Percentiles rank a stretch among this genome's conserved stretches.
Conservation (phyloP, 2,329 filamentous ascomycete genomes). For the Simplicillium sp. region DNA sequence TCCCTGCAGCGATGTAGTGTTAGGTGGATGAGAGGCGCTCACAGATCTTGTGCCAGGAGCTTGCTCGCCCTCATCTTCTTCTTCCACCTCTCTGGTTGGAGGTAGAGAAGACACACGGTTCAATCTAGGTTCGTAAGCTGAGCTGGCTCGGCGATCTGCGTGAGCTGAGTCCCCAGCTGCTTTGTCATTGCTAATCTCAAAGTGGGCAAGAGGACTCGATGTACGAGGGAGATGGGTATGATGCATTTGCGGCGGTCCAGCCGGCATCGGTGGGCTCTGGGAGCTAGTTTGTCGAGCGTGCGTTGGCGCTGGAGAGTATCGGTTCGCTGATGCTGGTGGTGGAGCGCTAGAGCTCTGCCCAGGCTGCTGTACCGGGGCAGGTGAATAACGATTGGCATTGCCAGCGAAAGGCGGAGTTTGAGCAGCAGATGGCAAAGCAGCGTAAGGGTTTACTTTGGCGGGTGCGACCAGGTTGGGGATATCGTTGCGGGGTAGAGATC, state of each 20-base stretch:
- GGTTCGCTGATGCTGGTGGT: slow-evolving; percentile 28
- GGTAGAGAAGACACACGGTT: slow-evolving; percentile 49
- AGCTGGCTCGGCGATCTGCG: slow-evolving; percentile 38
- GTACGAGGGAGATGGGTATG: slow-evolving; percentile 54
- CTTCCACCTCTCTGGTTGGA: slow-evolving; percentile 52
- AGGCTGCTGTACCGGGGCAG: slow-evolving; percentile 35
- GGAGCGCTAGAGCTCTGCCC: slow-evolving; percentile 26
- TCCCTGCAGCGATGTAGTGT: slow-evolving; percentile 17
- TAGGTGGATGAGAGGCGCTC: slow-evolving; percentile 13
- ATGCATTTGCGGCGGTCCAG: slow-evolving; percentile 31
- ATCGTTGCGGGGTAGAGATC: slow-evolving; percentile 23
- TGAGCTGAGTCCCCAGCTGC: slow-evolving; percentile 28
- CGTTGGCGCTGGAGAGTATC: slow-evolving; percentile 44
- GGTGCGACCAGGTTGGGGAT: slow-evolving; percentile 39
- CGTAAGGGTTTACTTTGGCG: slow-evolving; percentile 43
- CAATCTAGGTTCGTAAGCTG: slow-evolving; percentile 44
- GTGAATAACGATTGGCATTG: slow-evolving; percentile 50
- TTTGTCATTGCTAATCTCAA: slow-evolving; percentile 41
- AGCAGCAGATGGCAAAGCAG: slow-evolving; percentile 27
- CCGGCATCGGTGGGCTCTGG: slow-evolving; percentile 22
- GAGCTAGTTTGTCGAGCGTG: slow-evolving; percentile 32
- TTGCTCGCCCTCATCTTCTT: slow-evolving; percentile 38
- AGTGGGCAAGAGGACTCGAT: slow-evolving; percentile 57
- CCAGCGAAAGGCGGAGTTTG: slow-evolving; percentile 21
- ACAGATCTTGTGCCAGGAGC: slow-evolving; percentile 6